Conservation (phyloP, 163 green algal genomes). For the Scenedesmus sp. region DNA sequence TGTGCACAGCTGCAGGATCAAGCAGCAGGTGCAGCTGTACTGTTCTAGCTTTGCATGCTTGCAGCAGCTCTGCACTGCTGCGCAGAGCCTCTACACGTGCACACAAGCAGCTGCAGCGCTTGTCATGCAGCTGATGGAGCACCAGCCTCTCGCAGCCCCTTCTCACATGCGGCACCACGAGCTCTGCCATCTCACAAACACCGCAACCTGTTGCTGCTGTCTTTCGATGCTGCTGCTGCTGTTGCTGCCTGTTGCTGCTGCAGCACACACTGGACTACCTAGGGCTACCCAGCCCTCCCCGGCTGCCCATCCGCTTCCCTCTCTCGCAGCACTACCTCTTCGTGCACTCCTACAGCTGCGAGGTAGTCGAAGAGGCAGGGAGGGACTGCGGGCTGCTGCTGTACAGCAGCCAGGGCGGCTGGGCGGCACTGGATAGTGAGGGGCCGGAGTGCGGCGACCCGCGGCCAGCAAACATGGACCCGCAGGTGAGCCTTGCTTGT, state of each 20-base stretch:
- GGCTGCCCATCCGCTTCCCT: neutral
- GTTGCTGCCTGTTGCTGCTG: neutral
- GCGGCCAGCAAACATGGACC: conserved; percentile 30
- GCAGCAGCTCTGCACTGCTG: too few relatives aligned
- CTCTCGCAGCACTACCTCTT: conserved; percentile 19
- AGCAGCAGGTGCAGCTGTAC: neutral
- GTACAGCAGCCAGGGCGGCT: conserved; percentile 8
- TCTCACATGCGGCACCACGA: neutral
- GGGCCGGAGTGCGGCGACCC: conserved; percentile 1
- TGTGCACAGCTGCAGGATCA: neutral
- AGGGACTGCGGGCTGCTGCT: conserved; percentile 27
- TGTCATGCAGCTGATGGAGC: too few relatives aligned
- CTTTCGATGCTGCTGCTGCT: neutral
- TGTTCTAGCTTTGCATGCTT: neutral
- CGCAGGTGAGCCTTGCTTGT: neutral
- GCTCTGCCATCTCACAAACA: neutral
- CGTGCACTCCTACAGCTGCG: conserved; percentile 37
- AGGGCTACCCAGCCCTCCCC: neutral
- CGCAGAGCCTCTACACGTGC: too few relatives aligned
- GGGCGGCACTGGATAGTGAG: conserved; percentile 1
- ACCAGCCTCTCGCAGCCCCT: too few relatives aligned
- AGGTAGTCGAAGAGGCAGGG: neutral
- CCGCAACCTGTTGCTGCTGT: neutral
- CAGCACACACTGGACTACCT: conserved; percentile 39
- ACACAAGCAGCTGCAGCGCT: too few relatives aligned